Percentiles rank a stretch among this genome's conserved stretches.
phyloP scores from a whole-genome alignment of 768 basidiomycete species.

The Termitomyces sp. region DNA sequence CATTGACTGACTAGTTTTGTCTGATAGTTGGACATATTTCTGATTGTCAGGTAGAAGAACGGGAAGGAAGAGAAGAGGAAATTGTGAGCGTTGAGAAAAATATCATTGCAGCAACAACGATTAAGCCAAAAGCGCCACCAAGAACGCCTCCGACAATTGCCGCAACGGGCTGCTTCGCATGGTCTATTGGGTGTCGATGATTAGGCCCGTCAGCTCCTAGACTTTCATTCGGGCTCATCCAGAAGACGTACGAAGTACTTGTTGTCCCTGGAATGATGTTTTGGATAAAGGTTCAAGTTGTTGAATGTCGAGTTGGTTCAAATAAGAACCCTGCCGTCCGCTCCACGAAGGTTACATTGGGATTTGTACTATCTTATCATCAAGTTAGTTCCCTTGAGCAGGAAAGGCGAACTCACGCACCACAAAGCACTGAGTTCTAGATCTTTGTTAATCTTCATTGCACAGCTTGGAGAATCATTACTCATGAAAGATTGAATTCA shows the following conservation, averaged over 20 bases:
- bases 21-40: not conserved
- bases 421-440: not conserved
- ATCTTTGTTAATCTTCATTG: not conserved
- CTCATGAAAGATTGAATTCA: not conserved
- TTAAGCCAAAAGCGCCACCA: not conserved
- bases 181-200: too few species aligned
- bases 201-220: not conserved
- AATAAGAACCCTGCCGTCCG: too few species aligned
- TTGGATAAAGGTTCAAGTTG: too few species aligned
- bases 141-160: slow-evolving; percentile 1
- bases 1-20: not conserved
- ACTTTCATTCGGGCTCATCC: not conserved
- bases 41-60: not conserved
- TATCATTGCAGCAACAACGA: not conserved
- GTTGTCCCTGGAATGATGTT: too few species aligned
- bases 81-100: not conserved
- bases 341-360: too few species aligned
- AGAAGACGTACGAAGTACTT: not conserved
- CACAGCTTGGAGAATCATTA: not conserved
- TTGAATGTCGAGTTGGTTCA: too few species aligned
- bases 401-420: not conserved
- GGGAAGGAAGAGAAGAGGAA: too few species aligned
- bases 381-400: not conserved
- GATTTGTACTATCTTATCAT: not conserved
- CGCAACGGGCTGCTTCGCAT: not conserved